phyloP scores from a whole-genome alignment of 2,329 filamentous ascomycete species.

The Claviceps sp. region DNA sequence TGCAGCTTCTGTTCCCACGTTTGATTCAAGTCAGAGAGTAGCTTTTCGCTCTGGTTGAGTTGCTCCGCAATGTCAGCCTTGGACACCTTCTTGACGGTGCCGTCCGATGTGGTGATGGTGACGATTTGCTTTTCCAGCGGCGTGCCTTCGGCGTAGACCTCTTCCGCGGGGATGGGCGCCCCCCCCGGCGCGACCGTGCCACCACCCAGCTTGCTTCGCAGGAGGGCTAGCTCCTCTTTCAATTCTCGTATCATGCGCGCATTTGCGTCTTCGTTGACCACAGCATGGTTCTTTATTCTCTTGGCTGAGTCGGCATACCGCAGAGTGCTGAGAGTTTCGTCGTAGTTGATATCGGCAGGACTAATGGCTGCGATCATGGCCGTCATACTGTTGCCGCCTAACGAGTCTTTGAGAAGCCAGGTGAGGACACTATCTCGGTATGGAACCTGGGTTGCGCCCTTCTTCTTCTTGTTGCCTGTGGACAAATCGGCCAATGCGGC shows the following conservation, averaged over 20 bases:
- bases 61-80: conserved; percentile 98
- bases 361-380: conserved; percentile 99
- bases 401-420: conserved; percentile 91
- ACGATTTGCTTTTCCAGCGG: conserved; percentile 93
- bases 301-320: conserved; percentile 96
- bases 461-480: conserved; percentile 63
- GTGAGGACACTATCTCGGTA: conserved; percentile 95
- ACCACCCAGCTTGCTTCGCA: conserved; percentile 72
- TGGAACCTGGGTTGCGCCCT: conserved; percentile 63
- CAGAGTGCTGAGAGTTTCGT: conserved; percentile 89
- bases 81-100: conserved; percentile 83
- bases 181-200: conserved; percentile 34
- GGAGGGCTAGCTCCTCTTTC: conserved; percentile 80
- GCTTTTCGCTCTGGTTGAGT: conserved; percentile 88
- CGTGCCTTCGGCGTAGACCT: conserved; percentile 83
- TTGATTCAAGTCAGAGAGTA: conserved; percentile 90
- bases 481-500: conserved; percentile 86
- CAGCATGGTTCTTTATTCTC: conserved; percentile 98
- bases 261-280: conserved; percentile 97
- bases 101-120: conserved; percentile 77
- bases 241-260: conserved; percentile 97
- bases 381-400: conserved; percentile 98
- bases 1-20: conserved; percentile 95
- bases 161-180: conserved; percentile 46
- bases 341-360: conserved; percentile 96